These are phyloP conservation scores for Euphorbia celastroides DNA, from an alignment of 441 rosid genomes.

Conservation along the genomic window DNA sequence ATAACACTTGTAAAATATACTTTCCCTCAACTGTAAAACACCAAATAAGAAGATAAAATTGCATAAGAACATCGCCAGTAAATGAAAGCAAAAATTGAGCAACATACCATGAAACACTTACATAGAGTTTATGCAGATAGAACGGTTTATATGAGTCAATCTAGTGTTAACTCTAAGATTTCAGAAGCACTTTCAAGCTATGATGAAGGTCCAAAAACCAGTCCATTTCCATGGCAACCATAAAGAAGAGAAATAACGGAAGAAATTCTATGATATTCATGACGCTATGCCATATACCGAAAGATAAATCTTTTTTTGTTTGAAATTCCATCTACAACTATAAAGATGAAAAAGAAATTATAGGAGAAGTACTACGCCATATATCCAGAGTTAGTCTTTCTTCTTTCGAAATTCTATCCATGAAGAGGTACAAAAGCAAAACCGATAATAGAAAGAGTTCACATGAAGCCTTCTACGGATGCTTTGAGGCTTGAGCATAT, in stretches of 20 bases:
- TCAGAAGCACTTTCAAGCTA: background rate
- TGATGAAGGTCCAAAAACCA: background rate
- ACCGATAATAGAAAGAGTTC: background rate
- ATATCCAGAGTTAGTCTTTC: background rate
- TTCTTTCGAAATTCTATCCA: background rate
- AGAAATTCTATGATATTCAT: background rate
- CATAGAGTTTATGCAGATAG: background rate
- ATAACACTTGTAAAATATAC: background rate
- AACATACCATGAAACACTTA: background rate
- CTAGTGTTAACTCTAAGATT: background rate
- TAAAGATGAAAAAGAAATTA: background rate
- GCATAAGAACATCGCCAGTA: background rate
- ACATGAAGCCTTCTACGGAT: background rate
- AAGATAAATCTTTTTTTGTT: background rate
- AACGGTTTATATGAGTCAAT: background rate
- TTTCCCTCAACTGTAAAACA: constrained; percentile 1
- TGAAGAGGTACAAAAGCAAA: background rate
- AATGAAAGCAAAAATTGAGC: background rate
- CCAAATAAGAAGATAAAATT: background rate
- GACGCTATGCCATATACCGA: background rate
- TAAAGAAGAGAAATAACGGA: background rate
- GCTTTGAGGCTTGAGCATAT: background rate
- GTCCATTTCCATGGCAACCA: background rate
- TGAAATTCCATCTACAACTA: background rate
- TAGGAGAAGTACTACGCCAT: background rate